Evolutionary conservation across 805 yeast genomes (phyloP).

Genomic region (Hanseniaspora lindneri): DNA sequence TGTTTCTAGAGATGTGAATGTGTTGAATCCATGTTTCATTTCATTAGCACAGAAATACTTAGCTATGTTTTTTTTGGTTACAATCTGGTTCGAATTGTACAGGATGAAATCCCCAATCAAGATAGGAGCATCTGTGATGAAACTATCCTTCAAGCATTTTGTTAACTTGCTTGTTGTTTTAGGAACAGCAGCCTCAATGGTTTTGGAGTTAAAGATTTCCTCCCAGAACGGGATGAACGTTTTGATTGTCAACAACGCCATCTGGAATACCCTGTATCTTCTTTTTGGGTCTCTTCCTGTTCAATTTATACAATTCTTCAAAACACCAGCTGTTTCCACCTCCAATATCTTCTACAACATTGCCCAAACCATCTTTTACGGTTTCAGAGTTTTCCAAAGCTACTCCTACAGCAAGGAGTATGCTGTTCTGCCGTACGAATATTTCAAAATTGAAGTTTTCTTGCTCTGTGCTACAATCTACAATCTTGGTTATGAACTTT

Average conservation of each 20-base stretch:
- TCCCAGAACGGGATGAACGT: background rate
- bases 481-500: constrained; percentile 33
- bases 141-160: background rate
- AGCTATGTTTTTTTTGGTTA: constrained; percentile 19
- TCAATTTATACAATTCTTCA: constrained; percentile 24
- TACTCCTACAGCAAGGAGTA: constrained; percentile 19
- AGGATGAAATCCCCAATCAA: constrained; percentile 19
- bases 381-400: constrained; percentile 24
- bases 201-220: constrained; percentile 2
- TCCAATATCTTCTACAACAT: constrained; percentile 26
- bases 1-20: constrained; percentile 27
- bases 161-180: background rate
- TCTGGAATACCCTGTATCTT: constrained; percentile 20
- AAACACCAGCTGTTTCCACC: constrained; percentile 25
- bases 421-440: constrained; percentile 20
- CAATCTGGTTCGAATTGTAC: constrained; percentile 23
- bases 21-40: constrained; percentile 29
- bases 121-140: constrained; percentile 12
- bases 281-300: constrained; percentile 24
- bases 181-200: background rate
- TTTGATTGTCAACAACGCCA: constrained; percentile 1
- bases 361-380: constrained; percentile 19
- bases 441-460: constrained; percentile 24
- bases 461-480: constrained; percentile 26
- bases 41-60: constrained; percentile 19